A percentile compares a stretch with the other conserved stretches of the same genome.
phyloP scores from a whole-genome alignment of 75 land plant species.

The Azolla pinnata region DNA sequence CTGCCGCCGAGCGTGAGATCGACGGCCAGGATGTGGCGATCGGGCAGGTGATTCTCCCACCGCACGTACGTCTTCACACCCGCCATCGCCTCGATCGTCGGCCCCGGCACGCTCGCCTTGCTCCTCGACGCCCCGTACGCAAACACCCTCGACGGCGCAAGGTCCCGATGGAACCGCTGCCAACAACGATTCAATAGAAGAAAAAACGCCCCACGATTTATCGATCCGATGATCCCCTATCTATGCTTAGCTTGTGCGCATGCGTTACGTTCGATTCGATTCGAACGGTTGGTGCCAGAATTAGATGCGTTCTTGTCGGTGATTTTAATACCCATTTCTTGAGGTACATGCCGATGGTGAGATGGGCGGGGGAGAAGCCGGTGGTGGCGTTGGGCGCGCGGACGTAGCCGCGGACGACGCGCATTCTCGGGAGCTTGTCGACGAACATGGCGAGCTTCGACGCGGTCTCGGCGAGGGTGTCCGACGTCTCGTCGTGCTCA shows the following conservation, averaged over 20 bases:
- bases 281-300: not conserved
- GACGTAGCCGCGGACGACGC: constrained; percentile 9
- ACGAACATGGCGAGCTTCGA: constrained; percentile 16
- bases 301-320: not conserved
- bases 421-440: constrained; percentile 13
- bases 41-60: constrained; percentile 46
- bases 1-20: constrained; percentile 24
- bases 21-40: constrained; percentile 18
- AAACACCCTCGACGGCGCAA: constrained; percentile 42
- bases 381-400: not conserved
- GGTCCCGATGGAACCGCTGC: constrained; percentile 72
- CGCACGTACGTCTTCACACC: constrained; percentile 30
- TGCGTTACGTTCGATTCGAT: not conserved
- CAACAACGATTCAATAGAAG: not conserved
- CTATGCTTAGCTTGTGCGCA: not conserved
- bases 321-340: constrained; percentile 20
- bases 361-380: constrained; percentile 7
- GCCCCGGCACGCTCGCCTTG: constrained; percentile 57
- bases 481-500: no score
- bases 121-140: constrained; percentile 42
- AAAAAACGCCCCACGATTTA: not conserved
- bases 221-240: no score
- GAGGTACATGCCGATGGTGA: constrained; percentile 29
- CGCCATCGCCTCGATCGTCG: constrained; percentile 49
- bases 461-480: no score